Evolutionary conservation across 2,329 filamentous ascomycete genomes (phyloP), one percentile per base, ranked within the genome.

Genomic region (Epichloe brachyelytri): DNA sequence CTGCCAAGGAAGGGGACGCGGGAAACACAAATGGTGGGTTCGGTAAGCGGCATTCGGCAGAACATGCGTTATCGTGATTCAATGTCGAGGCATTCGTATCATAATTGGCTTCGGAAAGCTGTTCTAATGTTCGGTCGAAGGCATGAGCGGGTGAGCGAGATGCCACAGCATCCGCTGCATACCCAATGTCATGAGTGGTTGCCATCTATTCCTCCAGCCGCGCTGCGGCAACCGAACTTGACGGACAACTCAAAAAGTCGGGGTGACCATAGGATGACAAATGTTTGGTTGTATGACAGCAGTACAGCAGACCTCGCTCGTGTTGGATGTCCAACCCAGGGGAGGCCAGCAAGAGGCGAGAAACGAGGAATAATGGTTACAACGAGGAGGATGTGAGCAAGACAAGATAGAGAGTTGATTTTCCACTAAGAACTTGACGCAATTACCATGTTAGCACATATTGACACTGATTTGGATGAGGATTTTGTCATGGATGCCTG

Each of bases 1-100:
- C 20, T 20, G 37, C 33, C 37, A 59, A 69, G 1, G 74, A 63
- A 7, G 73, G 66, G 44, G 69, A 65, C 20, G 71, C 65, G 1
- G 82, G 83, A 58, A 85, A 85, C 52, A 80, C 73, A 59, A 85
- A 85, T 5, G 75, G 75, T 33, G 82, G 81, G 49, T 85, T 85
- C 45, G 80, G 80, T 48, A 71, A 71, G 49, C 77, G 75, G 10
- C 57, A 43, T 33, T 58, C 54, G 47, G 52, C 48, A 12, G 46
- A 40, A 19, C 37, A 30, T 26, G 44, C 30, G 11, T 6, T 22
- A 14, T 34, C 39, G 10, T 43, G 34, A 7, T 34, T 46, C 17
- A n/a, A 49, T 20, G 33, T 36, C 8, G 30, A 15, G 17, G 40
- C 38, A 15, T 15, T 17, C 17, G 26, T 12, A 8, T 36, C 39